A percentile compares a stretch with the other conserved stretches of the same genome.
phyloP scores from a whole-genome alignment of 2,329 filamentous ascomycete genomes.

The Aspergillus hiratsukae region DNA sequence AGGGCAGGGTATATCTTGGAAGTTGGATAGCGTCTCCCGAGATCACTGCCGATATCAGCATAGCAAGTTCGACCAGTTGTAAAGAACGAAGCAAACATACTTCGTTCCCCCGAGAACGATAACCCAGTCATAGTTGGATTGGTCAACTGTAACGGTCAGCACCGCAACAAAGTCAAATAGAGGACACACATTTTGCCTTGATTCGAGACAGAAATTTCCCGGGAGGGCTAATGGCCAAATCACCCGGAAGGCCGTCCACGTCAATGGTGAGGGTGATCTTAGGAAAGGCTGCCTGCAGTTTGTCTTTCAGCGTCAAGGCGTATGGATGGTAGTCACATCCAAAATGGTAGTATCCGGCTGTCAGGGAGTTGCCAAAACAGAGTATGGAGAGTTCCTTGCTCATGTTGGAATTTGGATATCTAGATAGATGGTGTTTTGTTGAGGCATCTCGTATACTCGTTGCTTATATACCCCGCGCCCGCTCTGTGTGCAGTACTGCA shows the following conservation, averaged over 20 bases:
- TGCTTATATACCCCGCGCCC: no score
- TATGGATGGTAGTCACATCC: conserved; percentile 52
- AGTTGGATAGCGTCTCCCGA: conserved; percentile 38
- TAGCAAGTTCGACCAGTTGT: neutral
- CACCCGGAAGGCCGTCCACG: conserved; percentile 51
- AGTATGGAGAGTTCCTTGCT: conserved; percentile 40
- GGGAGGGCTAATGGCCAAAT: conserved; percentile 38
- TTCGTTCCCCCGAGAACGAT: conserved; percentile 64
- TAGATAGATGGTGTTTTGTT: no score
- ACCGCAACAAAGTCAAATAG: neutral
- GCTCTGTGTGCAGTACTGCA: no score
- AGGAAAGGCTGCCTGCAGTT: conserved; percentile 46
- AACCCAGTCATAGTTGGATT: conserved; percentile 52
- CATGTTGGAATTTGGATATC: no score
- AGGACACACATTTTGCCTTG: conserved; percentile 18
- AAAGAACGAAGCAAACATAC: conserved; percentile 8
- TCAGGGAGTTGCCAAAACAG: conserved; percentile 64
- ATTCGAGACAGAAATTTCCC: conserved; percentile 32
- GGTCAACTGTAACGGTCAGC: conserved; percentile 3
- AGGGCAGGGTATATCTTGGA: conserved; percentile 49
- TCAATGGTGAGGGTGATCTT: conserved; percentile 39
- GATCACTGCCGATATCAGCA: conserved; percentile 36
- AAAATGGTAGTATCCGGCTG: conserved; percentile 49
- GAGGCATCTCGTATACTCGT: no score
- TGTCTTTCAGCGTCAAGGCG: conserved; percentile 44